Base-by-base conservation (phyloP, 345 rosid genomes). In the Acer negundo region DNA sequence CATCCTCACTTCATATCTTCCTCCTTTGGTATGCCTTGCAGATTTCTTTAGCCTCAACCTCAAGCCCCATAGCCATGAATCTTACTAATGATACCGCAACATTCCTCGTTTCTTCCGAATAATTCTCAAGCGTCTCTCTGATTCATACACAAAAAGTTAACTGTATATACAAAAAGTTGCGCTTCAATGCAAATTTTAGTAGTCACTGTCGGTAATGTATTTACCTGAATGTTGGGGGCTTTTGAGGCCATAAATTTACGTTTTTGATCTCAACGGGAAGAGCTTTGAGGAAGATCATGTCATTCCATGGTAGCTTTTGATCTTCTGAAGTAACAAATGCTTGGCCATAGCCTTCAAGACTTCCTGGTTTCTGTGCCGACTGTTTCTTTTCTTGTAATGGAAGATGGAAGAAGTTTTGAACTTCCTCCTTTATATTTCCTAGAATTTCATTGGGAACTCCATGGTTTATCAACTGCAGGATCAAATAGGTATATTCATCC, bases 301-400 rank as follows among this genome's bases (percentile, higher is more conserved):
- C 89, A 15, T 80, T 86, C 93, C 90, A 90, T 4, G 88, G 87
- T 31, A 86, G 90, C 79, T 86, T 90, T 69, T 85, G 87, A 7
- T 86, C 86, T 58, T 83, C 82, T 1, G 91, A 84, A 11, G 79
- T 72, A 17, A 88, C 89, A 56, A 90, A 89, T 17, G 89, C 90
- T 69, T 87, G 93, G 24, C 91, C 89, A 13, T 83, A 87, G 9
- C 89, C 91, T 85, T 86, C 84, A 17, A 87, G 49, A 35, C 49
- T 62, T 42, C 77, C 81, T 10, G 89, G 84, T 55, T 74, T 2
- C 73, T 84, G 85, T 15, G 76, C 84, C 72, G 53, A 82, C 0
- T 7, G 76, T 84, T 73, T 77, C 75, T 86, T 86, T 76, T 82
- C 79, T 69, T 85, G 79, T 26, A 85, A 51, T 20, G 90, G 86